These are phyloP conservation scores for Pterula multifida DNA, from an alignment of 1,284 basidiomycete species.

Conservation along the genomic window DNA sequence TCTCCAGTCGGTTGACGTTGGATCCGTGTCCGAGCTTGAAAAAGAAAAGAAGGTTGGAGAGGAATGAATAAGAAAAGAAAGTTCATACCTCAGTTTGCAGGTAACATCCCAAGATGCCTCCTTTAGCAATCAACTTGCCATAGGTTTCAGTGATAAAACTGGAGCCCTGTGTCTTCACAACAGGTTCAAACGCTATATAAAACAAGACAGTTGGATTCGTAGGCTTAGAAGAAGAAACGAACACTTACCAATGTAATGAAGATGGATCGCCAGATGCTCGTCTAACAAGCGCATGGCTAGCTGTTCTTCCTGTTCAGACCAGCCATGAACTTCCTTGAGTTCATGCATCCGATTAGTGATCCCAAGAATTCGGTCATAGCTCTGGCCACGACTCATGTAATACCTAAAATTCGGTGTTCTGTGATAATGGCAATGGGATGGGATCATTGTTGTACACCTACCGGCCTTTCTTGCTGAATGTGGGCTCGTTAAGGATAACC, in stretches of 20 bases:
- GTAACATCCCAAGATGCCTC: conserved; percentile 60
- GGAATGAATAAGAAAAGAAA: not conserved
- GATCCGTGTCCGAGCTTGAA: conserved; percentile 57
- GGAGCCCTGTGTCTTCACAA: conserved; percentile 49
- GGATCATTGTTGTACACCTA: conserved; percentile 13
- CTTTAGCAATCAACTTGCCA: conserved; percentile 31
- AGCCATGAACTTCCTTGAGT: conserved; percentile 37
- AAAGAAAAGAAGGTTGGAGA: not conserved
- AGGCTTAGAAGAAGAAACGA: not conserved
- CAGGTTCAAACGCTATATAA: conserved; percentile 55
- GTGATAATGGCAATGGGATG: not conserved
- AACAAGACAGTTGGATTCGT: not conserved
- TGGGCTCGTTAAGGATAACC: conserved; percentile 41
- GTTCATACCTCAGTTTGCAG: conserved; percentile 44
- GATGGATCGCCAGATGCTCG: conserved; percentile 35
- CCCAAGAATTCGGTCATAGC: conserved; percentile 32
- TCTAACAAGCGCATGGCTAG: conserved; percentile 35
- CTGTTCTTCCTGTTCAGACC: conserved; percentile 35
- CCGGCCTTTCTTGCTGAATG: conserved; percentile 55
- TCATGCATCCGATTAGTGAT: conserved; percentile 48
- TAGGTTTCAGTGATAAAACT: conserved; percentile 37
- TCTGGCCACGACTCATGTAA: conserved; percentile 39
- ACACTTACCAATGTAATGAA: conserved; percentile 47
- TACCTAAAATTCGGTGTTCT: conserved; percentile 20
- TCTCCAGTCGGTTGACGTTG: conserved; percentile 61